Percentiles rank a stretch among this genome's conserved stretches.
Conservation (phyloP, 805 yeast genomes). For the Sugiyamaella floridensis region DNA sequence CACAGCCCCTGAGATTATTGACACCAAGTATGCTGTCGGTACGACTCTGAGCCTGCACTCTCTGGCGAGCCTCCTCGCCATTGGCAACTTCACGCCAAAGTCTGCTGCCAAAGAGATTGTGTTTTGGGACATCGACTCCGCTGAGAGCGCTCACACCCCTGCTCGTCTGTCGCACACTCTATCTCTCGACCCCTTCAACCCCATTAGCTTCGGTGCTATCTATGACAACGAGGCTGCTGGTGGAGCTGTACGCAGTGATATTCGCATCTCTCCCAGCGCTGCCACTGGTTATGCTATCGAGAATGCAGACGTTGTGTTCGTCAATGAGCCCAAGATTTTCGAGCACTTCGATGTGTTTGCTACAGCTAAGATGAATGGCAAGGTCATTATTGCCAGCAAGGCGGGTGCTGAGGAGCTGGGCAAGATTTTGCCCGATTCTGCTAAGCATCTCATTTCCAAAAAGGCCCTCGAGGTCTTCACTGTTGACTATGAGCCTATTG, state of each 20-base stretch:
- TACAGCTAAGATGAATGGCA: constrained; percentile 50
- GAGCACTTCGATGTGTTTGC: constrained; percentile 55
- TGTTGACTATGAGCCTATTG: constrained; percentile 56
- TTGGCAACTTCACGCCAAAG: constrained; percentile 19
- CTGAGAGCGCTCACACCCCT: constrained; percentile 46
- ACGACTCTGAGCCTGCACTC: constrained; percentile 8
- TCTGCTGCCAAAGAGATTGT: constrained; percentile 33
- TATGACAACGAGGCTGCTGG: constrained; percentile 68
- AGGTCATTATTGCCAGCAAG: constrained; percentile 38
- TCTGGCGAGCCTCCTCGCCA: constrained; percentile 16
- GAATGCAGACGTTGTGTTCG: constrained; percentile 55
- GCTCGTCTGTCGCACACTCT: constrained; percentile 61
- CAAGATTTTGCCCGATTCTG: constrained; percentile 44
- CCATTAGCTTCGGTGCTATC: constrained; percentile 51
- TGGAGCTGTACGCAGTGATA: constrained; percentile 61
- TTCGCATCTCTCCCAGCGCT: constrained; percentile 43
- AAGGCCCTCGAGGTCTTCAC: constrained; percentile 48
- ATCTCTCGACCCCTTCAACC: constrained; percentile 47
- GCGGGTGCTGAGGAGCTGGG: constrained; percentile 39
- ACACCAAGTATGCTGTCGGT: constrained; percentile 29
- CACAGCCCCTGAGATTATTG: constrained; percentile 24
- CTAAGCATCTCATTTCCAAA: constrained; percentile 47
- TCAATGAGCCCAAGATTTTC: constrained; percentile 54
- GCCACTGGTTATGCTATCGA: constrained; percentile 37
- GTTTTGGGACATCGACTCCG: constrained; percentile 67